Conservation (phyloP, 805 yeast genomes). For the Grigorovia transvaalensis region DNA sequence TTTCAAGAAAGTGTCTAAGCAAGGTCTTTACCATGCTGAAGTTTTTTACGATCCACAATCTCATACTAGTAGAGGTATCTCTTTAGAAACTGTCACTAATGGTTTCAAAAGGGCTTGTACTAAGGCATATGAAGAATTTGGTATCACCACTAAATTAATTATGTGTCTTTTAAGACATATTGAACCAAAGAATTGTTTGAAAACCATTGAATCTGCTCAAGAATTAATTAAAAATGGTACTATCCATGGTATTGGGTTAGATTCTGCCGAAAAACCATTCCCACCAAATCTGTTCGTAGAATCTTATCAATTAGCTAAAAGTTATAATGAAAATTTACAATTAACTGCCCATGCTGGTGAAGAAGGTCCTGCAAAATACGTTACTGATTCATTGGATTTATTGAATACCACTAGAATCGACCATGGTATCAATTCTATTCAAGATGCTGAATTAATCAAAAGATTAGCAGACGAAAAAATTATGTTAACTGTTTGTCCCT, state of each 20-base stretch:
- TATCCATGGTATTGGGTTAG: slow-evolving; percentile 72
- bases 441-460: slow-evolving; percentile 43
- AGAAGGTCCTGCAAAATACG: slow-evolving; percentile 72
- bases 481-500: slow-evolving; percentile 64
- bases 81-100: slow-evolving; percentile 46
- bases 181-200: slow-evolving; percentile 48
- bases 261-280: slow-evolving; percentile 67
- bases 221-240: slow-evolving; percentile 44
- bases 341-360: slow-evolving; percentile 87
- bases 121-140: slow-evolving; percentile 49
- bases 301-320: slow-evolving; percentile 43
- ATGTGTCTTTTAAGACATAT: slow-evolving; percentile 77
- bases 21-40: slow-evolving; percentile 62
- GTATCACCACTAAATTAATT: slow-evolving; percentile 59
- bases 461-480: slow-evolving; percentile 46
- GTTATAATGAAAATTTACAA: slow-evolving; percentile 41
- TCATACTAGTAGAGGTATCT: slow-evolving; percentile 57
- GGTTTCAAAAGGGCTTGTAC: slow-evolving; percentile 62
- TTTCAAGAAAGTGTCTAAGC: slow-evolving; percentile 45
- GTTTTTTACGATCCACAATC: slow-evolving; percentile 81
- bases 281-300: slow-evolving; percentile 63
- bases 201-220: slow-evolving; percentile 44
- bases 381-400: slow-evolving; percentile 45
- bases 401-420: slow-evolving; percentile 63
- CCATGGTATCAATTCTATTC: slow-evolving; percentile 62